Evolutionary conservation across 306 rosid genomes (phyloP).

Genomic region (Herpetospermum pedunculosum): DNA sequence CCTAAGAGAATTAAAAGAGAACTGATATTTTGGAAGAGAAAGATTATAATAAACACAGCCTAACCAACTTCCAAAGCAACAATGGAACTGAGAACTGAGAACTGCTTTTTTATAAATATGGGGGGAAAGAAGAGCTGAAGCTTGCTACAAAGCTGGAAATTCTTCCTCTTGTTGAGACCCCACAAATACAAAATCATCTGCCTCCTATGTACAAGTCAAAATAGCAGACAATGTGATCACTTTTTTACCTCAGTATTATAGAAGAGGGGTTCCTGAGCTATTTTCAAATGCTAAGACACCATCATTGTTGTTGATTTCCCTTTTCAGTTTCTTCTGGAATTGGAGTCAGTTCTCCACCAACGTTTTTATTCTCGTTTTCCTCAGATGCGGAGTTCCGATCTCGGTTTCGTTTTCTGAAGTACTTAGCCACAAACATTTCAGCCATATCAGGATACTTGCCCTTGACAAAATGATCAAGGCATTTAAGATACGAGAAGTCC

Average conservation of each 20-base stretch:
- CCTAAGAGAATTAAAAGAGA: neutral
- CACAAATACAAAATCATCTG: conserved; percentile 19
- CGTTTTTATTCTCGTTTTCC: neutral
- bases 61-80: neutral
- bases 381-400: neutral
- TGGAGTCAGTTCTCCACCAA: neutral
- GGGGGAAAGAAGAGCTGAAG: conserved; percentile 3
- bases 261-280: neutral
- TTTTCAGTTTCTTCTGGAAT: conserved; percentile 20
- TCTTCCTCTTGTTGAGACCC: neutral
- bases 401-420: conserved; percentile 35
- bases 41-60: neutral
- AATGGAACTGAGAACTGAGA: neutral
- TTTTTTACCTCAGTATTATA: conserved; percentile 6
- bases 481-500: conserved; percentile 74
- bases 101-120: neutral
- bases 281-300: neutral
- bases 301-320: conserved; percentile 11
- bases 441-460: conserved; percentile 52
- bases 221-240: conserved; percentile 13
- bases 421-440: conserved; percentile 48
- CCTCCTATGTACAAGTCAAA: conserved; percentile 29
- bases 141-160: neutral
- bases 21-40: neutral
- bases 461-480: conserved; percentile 45